Evolutionary conservation across 352 stramenopile genomes (phyloP).

Genomic region (Globisporangium abappressorium): DNA sequence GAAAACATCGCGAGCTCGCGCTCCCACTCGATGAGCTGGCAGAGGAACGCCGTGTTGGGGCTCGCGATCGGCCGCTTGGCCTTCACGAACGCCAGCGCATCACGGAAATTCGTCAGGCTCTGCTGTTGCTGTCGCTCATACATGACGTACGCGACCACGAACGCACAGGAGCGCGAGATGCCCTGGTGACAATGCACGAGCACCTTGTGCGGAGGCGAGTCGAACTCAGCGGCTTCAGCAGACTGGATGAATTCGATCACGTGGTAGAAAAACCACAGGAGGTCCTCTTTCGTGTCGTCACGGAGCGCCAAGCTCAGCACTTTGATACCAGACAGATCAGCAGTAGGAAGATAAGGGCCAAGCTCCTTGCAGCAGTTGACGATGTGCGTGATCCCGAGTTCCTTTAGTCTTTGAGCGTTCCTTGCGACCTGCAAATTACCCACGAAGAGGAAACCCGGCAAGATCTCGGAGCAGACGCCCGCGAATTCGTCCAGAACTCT

Average conservation of each 20-base stretch:
- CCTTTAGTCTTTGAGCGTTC: constrained; percentile 22
- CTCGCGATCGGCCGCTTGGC: constrained; percentile 43
- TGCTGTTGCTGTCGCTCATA: constrained; percentile 15
- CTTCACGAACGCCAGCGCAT: constrained; percentile 43
- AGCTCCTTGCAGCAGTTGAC: constrained; percentile 59
- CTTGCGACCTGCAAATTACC: constrained; percentile 47
- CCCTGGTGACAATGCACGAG: constrained; percentile 73
- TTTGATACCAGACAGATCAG: neutral
- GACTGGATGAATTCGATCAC: constrained; percentile 42
- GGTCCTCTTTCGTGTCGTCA: constrained; percentile 62
- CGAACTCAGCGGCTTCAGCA: constrained; percentile 7
- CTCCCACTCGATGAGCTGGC: constrained; percentile 67
- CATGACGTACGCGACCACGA: constrained; percentile 70
- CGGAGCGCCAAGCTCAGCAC: constrained; percentile 39
- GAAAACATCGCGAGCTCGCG: constrained; percentile 27
- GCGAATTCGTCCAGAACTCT: constrained; percentile 32
- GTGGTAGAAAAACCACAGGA: constrained; percentile 53
- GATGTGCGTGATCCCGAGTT: constrained; percentile 50
- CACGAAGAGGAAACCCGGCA: constrained; percentile 52
- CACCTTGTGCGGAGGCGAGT: constrained; percentile 20
- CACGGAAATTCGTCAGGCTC: constrained; percentile 3
- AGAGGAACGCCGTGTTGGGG: constrained; percentile 64
- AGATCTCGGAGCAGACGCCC: constrained; percentile 58
- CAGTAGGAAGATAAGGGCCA: neutral
- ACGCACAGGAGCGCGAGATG: constrained; percentile 63